Base-by-base conservation (phyloP, 768 basidiomycete species). In the Leucosporidium yakuticum region DNA sequence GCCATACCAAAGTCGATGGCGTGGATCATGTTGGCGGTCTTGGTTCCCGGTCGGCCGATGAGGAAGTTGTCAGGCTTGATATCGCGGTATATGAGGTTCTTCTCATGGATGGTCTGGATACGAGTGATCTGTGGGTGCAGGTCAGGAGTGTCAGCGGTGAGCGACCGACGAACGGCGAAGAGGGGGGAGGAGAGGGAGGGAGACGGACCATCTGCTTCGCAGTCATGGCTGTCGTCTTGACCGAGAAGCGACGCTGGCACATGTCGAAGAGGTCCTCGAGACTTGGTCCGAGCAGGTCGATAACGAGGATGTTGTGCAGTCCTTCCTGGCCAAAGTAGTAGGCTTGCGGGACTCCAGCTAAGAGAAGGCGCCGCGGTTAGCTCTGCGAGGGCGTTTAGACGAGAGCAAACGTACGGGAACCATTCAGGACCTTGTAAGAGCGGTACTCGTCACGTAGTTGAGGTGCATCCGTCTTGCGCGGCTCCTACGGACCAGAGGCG, bases 41-140 rank as follows among this genome's bases (percentile, higher is more conserved):
- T 95, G 31, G 91, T 95, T 51, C 87, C 87, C 34, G 93, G 87
- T 44, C 39, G 39, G 51, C 95, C 95, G 76, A 97, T 88, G 73
- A 98, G 84, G 79, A 98, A 98, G 80, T 98, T 98, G 81, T 97
- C 95, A 9, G 95, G 95, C 79, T 98, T 98, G 82, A 98, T 96
- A 78, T 98, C 95, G 61, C 95, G 89, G 79, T 98, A 97, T 74
- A 98, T 97, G 77, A 98, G 85, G 80, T 94, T 95, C 84, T 95
- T 96, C 81, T 95, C 93, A 79, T 98, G 95, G 61, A 98, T 95
- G 23, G 89, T 94, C 79, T 97, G 93, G 29, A 95, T 91, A 75
- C 95, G 87, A 59, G 89, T 85, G 65, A 98, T 83, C 94, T 97
- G 77, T 27, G 69, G 50, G 27, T 23, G 36, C 0, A 23, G 15